Percentiles rank a stretch among this genome's conserved stretches.
These are phyloP conservation scores for Rhodomyrtus psidioides DNA, from an alignment of 441 rosid species.

Conservation along the genomic window DNA sequence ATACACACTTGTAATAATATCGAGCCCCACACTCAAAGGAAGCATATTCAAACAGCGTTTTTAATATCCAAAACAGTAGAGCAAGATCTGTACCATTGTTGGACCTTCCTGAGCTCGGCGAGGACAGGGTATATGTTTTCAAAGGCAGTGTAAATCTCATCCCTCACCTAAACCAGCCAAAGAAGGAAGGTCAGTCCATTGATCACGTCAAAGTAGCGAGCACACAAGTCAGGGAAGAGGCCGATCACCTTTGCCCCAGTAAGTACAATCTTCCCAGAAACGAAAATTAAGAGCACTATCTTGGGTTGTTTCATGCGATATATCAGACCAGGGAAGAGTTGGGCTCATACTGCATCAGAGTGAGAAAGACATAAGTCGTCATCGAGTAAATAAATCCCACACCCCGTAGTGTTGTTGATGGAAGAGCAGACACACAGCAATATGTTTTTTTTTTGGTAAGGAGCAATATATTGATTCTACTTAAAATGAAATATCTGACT, in stretches of 20 bases:
- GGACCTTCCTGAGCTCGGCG: slow-evolving; percentile 68
- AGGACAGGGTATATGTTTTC: slow-evolving; percentile 79
- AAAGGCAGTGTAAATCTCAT: slow-evolving; percentile 64
- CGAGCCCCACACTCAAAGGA: neutral
- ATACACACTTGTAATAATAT: neutral
- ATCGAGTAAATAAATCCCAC: neutral
- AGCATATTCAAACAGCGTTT: neutral
- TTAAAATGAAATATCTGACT: neutral
- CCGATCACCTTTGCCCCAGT: slow-evolving; percentile 68
- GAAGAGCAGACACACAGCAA: neutral
- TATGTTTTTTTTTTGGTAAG: neutral
- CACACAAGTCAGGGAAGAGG: neutral
- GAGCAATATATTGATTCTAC: neutral
- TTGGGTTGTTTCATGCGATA: slow-evolving; percentile 76
- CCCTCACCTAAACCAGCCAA: slow-evolving; percentile 44
- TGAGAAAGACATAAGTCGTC: neutral
- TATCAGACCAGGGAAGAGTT: slow-evolving; percentile 64
- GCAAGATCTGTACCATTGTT: slow-evolving; percentile 37
- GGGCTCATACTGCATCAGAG: slow-evolving; percentile 56
- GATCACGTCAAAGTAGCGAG: neutral
- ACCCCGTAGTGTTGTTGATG: neutral
- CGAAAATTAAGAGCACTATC: slow-evolving; percentile 66
- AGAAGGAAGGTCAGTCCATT: neutral
- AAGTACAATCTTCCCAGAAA: slow-evolving; percentile 71
- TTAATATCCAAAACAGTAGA: neutral